Evolutionary conservation across 2,329 filamentous ascomycete species (phyloP).

Genomic region (Phyllosticta ampelicida): DNA sequence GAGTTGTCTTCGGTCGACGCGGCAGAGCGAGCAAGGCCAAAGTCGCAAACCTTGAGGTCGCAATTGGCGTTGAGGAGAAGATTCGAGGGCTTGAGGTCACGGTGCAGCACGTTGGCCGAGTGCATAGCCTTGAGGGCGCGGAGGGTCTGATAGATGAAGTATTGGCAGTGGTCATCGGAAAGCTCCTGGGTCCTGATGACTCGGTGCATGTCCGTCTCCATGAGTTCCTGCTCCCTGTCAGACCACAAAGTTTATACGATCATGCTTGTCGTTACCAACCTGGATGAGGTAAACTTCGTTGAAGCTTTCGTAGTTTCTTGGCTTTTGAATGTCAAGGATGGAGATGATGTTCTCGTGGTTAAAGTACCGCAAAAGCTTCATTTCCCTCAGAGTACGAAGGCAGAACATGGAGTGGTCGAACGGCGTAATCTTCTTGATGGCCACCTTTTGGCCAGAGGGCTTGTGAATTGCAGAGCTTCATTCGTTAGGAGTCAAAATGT

Average conservation of each 20-base stretch:
- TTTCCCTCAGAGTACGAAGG: constrained; percentile 88
- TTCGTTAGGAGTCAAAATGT: constrained; percentile 15
- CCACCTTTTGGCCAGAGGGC: constrained; percentile 94
- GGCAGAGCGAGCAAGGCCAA: constrained; percentile 87
- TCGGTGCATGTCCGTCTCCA: constrained; percentile 99
- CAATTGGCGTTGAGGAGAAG: constrained; percentile 96
- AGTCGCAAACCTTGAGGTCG: constrained; percentile 98
- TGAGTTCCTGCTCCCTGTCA: constrained; percentile 61
- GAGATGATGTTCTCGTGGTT: constrained; percentile 99
- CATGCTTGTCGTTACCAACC: constrained; percentile 37
- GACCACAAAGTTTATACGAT: neutral
- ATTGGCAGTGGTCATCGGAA: constrained; percentile 98
- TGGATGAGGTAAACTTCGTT: constrained; percentile 98
- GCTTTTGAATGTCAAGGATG: constrained; percentile 97
- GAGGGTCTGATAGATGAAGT: constrained; percentile 99
- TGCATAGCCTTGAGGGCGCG: constrained; percentile 98
- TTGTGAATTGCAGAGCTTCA: constrained; percentile 90
- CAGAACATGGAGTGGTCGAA: constrained; percentile 99
- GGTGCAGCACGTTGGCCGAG: constrained; percentile 93
- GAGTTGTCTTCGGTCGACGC: constrained; percentile 98
- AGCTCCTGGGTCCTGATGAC: constrained; percentile 98
- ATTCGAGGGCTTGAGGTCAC: constrained; percentile 96
- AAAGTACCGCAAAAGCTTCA: constrained; percentile 98
- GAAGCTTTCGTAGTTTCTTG: constrained; percentile 88
- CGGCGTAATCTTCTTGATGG: constrained; percentile 99